Base-by-base conservation (phyloP, 768 basidiomycete species). In the Amanita pallidorosea region DNA sequence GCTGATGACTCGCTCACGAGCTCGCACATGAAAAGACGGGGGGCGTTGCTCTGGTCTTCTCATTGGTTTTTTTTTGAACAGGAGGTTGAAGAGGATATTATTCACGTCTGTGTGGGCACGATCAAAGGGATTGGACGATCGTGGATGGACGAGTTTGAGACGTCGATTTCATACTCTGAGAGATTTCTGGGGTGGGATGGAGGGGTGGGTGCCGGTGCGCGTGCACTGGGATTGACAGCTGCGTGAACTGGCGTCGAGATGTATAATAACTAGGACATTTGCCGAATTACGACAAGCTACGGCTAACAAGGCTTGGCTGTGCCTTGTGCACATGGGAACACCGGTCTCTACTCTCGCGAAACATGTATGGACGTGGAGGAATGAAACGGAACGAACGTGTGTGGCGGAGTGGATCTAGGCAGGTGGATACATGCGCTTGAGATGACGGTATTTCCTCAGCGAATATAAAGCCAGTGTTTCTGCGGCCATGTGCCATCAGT, bases 61-160 rank as follows among this genome's bases (percentile, higher is more conserved):
- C 90, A 95, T 64, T 95, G 91, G 85, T 97, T 98, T 74, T 95
- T n/a, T 98, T 71, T 72, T 91, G 60, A 95, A 93, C 73, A 79
- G 85, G 60, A 94, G 91, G 71, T 70, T 83, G 67, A 96, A 94
- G 70, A 82, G 94, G 18, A 80, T 97, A 59, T 67, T 98, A 50
- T 97, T 95, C 69, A 77, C 96, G 53, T 86, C 90, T 1, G 82
- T 91, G 18, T 96, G 92, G 90, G 90, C 93, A 6, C 79, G 85
- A 40, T 83, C 84, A 29, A 77, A 75, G 58, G 78, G 45, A 70
- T 79, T 17, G 68, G 70, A 15, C 67, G 76, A 36, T 77, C 69
- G 48, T 79, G 74, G 70, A 67, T 76, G 60, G 65, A 68, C 12
- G 59, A 59, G 31, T 54, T 61, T 42, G 57, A 56, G 22, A 45